Conservation (phyloP, 225 moss, liverwort and hornwort genomes). For the Polytrichum formosum region DNA sequence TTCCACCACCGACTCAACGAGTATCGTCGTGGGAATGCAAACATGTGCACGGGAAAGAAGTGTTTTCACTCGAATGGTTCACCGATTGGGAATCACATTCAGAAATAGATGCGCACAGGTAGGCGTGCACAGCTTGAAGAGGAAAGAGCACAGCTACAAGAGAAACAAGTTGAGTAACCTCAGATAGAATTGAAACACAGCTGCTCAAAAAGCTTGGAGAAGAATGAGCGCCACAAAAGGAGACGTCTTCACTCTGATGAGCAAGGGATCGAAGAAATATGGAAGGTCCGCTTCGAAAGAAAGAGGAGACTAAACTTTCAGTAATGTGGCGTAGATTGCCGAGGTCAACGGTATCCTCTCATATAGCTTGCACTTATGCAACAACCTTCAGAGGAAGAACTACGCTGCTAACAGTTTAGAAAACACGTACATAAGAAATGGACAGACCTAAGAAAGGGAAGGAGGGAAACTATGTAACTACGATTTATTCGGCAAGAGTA, state of each 20-base stretch:
- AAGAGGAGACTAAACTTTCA: background rate
- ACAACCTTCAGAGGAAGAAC: no score
- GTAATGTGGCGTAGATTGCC: background rate
- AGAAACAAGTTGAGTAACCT: background rate
- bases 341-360: no score
- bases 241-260: background rate
- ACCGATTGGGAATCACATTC: background rate
- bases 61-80: background rate
- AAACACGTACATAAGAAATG: no score
- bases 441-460: no score
- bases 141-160: constrained; percentile 1
- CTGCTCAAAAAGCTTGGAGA: background rate
- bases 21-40: background rate
- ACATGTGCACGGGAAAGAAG: background rate
- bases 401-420: no score
- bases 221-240: background rate
- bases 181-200: background rate
- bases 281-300: background rate
- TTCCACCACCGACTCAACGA: background rate
- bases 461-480: no score
- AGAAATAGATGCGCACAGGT: background rate
- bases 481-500: no score
- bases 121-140: background rate
- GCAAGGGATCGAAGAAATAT: background rate
- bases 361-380: no score